Evolutionary conservation across 78 protist species (phyloP).

Genomic region (Emiliania huxleyi): DNA sequence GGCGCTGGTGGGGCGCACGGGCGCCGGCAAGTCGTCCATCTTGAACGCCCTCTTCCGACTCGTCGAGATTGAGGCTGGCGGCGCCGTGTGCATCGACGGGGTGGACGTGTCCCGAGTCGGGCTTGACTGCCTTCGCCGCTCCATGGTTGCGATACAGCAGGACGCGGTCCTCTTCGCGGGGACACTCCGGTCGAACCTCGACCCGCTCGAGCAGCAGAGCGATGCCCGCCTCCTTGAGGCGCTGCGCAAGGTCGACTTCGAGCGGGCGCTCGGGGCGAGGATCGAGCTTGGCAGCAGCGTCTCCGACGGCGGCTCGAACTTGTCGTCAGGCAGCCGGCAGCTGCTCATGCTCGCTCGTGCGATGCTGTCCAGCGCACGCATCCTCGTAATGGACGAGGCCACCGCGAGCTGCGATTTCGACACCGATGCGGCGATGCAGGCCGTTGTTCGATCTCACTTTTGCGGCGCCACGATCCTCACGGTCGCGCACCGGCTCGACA

Average conservation of each 20-base stretch:
- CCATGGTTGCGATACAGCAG: neutral
- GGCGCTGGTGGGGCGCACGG: constrained; percentile 61
- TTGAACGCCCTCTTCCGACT: constrained; percentile 53
- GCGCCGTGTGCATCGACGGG: neutral
- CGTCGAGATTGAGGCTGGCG: neutral
- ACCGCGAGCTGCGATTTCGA: constrained; percentile 78
- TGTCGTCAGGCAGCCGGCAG: constrained; percentile 61
- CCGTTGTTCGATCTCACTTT: constrained; percentile 43
- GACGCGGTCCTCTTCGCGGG: neutral
- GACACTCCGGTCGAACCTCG: constrained; percentile 35
- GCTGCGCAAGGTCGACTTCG: constrained; percentile 46
- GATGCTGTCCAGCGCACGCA: neutral
- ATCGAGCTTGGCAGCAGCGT: neutral
- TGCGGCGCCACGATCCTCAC: constrained; percentile 77
- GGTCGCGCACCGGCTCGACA: constrained; percentile 88
- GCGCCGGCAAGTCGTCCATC: constrained; percentile 68
- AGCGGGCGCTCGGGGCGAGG: neutral
- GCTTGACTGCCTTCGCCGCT: neutral
- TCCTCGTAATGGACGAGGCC: constrained; percentile 92
- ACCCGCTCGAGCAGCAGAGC: constrained; percentile 29
- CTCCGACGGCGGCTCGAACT: neutral
- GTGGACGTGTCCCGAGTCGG: neutral
- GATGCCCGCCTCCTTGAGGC: neutral
- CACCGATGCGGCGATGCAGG: constrained; percentile 59
- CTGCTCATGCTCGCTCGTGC: constrained; percentile 64